Conservation (phyloP, 805 yeast genomes). For the Monosporozyma aerobia region DNA sequence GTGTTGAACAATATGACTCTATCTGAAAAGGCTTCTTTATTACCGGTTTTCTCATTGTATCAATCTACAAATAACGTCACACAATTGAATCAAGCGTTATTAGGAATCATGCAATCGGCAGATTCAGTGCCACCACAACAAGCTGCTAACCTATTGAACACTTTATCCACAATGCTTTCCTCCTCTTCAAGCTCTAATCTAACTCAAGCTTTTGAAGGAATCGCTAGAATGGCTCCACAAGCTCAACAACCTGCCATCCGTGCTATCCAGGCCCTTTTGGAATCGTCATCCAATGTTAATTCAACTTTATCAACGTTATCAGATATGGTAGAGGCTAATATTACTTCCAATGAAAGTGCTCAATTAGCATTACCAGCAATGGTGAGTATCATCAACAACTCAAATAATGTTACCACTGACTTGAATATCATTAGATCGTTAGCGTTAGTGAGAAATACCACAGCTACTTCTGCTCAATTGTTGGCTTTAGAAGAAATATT, state of each 20-base stretch:
- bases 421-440: constrained; percentile 14
- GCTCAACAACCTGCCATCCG: constrained; percentile 11
- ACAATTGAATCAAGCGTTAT: constrained; percentile 15
- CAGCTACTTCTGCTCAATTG: constrained; percentile 19
- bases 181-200: not conserved
- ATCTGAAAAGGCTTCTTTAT: constrained; percentile 14
- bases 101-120: constrained; percentile 11
- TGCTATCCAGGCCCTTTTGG: constrained; percentile 15
- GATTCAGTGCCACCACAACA: constrained; percentile 9
- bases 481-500: constrained; percentile 16
- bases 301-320: constrained; percentile 13
- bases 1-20: constrained; percentile 19
- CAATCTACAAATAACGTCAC: constrained; percentile 15
- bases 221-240: constrained; percentile 10
- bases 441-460: constrained; percentile 12
- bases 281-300: constrained; percentile 13
- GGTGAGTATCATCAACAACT: constrained; percentile 11
- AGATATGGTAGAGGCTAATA: constrained; percentile 12
- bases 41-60: constrained; percentile 23
- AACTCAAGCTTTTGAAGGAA: constrained; percentile 7
- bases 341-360: constrained; percentile 18
- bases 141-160: constrained; percentile 11
- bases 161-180: constrained; percentile 6
- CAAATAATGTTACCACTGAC: constrained; percentile 14
- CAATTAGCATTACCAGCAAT: constrained; percentile 15